These are phyloP conservation scores for Yarrowia galli DNA, from an alignment of 1,139 yeast species.

Conservation along the genomic window DNA sequence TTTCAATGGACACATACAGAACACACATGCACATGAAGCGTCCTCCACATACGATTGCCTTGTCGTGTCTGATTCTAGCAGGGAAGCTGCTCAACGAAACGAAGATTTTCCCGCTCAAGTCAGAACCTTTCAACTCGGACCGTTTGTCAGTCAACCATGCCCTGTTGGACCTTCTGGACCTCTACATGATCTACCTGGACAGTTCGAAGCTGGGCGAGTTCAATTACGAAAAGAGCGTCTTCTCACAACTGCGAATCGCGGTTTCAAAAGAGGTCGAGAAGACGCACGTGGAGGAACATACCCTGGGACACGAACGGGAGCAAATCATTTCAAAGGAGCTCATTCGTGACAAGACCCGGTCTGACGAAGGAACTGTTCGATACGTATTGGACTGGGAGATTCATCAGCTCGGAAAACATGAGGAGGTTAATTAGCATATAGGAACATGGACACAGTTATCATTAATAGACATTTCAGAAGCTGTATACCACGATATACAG, in stretches of 20 bases:
- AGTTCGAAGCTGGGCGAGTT: slow-evolving; percentile 42
- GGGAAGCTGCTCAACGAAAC: slow-evolving; percentile 50
- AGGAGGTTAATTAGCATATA: slow-evolving; percentile 15
- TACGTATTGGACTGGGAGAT: slow-evolving; percentile 48
- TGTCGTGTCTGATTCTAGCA: slow-evolving; percentile 67
- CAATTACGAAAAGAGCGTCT: slow-evolving; percentile 41
- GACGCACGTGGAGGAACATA: slow-evolving; percentile 37
- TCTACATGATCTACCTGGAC: slow-evolving; percentile 48
- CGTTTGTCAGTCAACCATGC: slow-evolving; percentile 62
- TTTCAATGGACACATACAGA: slow-evolving; percentile 75
- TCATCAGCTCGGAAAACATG: slow-evolving; percentile 34
- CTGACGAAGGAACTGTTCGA: slow-evolving; percentile 48
- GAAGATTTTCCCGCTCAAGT: slow-evolving; percentile 46
- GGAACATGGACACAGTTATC: not conserved
- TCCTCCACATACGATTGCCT: slow-evolving; percentile 83
- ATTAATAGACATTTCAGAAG: no score
- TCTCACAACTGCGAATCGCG: slow-evolving; percentile 44
- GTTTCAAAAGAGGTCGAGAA: slow-evolving; percentile 43
- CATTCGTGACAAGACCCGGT: slow-evolving; percentile 45
- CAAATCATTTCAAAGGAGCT: slow-evolving; percentile 39
- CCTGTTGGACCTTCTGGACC: slow-evolving; percentile 66
- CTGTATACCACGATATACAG: no score
- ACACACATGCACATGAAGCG: slow-evolving; percentile 73
- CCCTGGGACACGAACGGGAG: slow-evolving; percentile 37
- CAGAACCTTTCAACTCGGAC: slow-evolving; percentile 43